Evolutionary conservation across 2,329 filamentous ascomycete genomes (phyloP), one percentile per base, ranked within the genome.

Genomic region (Pseudocercospora crystallina): DNA sequence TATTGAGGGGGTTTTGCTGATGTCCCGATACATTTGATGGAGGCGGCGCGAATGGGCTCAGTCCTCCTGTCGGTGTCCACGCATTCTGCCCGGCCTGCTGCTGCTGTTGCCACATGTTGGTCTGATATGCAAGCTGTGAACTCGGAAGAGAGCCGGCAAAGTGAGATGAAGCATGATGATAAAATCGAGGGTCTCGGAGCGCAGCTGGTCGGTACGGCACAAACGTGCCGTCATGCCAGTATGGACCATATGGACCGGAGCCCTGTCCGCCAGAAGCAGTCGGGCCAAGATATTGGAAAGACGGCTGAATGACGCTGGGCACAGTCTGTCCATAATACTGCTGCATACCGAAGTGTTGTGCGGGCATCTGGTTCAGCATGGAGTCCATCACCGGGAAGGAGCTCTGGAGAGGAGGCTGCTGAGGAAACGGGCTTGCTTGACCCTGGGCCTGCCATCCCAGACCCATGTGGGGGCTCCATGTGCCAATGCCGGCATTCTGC

Each of bases 161-260:
- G 37, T 53, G 45, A 14, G 34, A 37, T 14, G 49, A 40, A 13
- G 59, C 42, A 47, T 62, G 59, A 56, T 61, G 64, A 56, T 64
- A 70, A 53, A 67, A 78, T 14, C 77, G 74, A 39, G 77, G 73
- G 64, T 83, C 80, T 52, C 78, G 73, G 51, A 80, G 69, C 5
- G 80, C 79, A 32, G 80, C 79, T 10, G 81, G 80, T 51, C 80
- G 74, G 65, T 84, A 84, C 10, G 81, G 79, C 33, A 80, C 78
- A 58, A 77, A 82, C 8, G 76, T 80, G n/a, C 81, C 81, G 71
- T 84, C 79, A 14, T 81, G 80, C 80, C 80, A 84, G 61, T 84
- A 84, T 26, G 80, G 80, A 0, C 81, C 81, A 66, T 80, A 84
- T 5, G 78, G 74, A 8, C 79, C 79, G 29, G 75, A 72, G 39